Evolutionary conservation across 2,329 filamentous ascomycete genomes (phyloP), one percentile per base, ranked within the genome.

Genomic region (Myriosclerotinia curreyana): DNA sequence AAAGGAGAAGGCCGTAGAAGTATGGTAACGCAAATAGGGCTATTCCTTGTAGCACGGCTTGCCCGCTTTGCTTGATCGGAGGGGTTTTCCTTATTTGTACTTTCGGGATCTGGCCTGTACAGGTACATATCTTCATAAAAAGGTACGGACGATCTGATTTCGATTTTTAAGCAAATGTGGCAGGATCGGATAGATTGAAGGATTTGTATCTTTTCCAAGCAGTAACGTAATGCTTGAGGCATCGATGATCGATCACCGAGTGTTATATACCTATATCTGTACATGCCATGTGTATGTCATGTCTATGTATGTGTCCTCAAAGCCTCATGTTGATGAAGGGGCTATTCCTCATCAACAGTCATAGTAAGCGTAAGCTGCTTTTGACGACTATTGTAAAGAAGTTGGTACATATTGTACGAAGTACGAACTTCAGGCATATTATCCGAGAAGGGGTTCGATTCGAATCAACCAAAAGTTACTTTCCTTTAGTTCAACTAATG

Each of bases 321-420:
- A 51, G 48, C 48, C 11, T 38, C n/a, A 44, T 42, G 28, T 36
- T 40, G 20, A 34, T 51, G 36, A 28, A 40, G 20, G 46, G 4
- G 28, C 12, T 53, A n/a, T 22, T 40, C 17, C 34, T 7, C 12
- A 20, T 54, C 34, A 54, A 25, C n/a, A 44, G 50, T 34, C 22
- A 22, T 22, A 40, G 34, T 61, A 53, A 61, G 59, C 59, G 25
- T 53, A 61, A 61, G 49, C 49, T 42, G 59, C 36, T 36, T 40
- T 61, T 54, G 25, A 40, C 34, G 49, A 42, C 48, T 40, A 31
- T 44, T 34, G 40, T 34, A 44, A 17, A 42, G 38, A 42, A 44
- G 38, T 6, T 38, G 34, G 34, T 40, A n/a, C 15, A 12, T 28
- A 14, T 17, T 31, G 28, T 31, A 31, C 28, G 28, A 31, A 31